Evolutionary conservation across 2,329 filamentous ascomycete species (phyloP).

Genomic region (Thyridium curvatum): DNA sequence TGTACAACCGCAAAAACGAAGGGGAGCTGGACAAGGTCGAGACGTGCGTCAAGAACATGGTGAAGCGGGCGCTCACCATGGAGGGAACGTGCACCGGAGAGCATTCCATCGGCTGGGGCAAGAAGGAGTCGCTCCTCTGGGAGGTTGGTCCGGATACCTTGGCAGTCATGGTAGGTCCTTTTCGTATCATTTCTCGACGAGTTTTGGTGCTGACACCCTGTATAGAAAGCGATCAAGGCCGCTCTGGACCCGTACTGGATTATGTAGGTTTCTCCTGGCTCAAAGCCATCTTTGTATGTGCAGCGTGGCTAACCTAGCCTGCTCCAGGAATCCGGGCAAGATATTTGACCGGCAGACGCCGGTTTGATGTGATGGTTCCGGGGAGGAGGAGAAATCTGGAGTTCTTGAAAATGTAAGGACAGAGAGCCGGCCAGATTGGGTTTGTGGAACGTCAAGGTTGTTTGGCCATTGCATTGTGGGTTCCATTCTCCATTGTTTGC

Average conservation of each 20-base stretch:
- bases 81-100: constrained; percentile 90
- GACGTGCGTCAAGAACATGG: constrained; percentile 81
- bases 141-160: constrained; percentile 79
- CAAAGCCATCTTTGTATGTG: background rate
- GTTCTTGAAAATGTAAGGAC: too few relatives aligned
- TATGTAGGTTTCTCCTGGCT: constrained; percentile 36
- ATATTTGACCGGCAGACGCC: constrained; percentile 62
- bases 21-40: constrained; percentile 72
- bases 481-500: too few relatives aligned
- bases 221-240: constrained; percentile 63
- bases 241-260: constrained; percentile 82
- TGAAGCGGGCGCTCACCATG: constrained; percentile 85
- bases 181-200: background rate
- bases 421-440: too few relatives aligned
- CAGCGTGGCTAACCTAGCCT: constrained; percentile 4
- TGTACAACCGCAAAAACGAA: constrained; percentile 69
- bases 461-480: too few relatives aligned
- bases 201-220: background rate
- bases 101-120: constrained; percentile 79
- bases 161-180: constrained; percentile 58
- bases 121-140: constrained; percentile 71
- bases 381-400: too few relatives aligned
- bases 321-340: constrained; percentile 68
- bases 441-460: too few relatives aligned
- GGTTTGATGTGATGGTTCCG: background rate